Evolutionary conservation across 176 grass and related monocot genomes (phyloP).

Genomic region (Pharus latifolius): DNA sequence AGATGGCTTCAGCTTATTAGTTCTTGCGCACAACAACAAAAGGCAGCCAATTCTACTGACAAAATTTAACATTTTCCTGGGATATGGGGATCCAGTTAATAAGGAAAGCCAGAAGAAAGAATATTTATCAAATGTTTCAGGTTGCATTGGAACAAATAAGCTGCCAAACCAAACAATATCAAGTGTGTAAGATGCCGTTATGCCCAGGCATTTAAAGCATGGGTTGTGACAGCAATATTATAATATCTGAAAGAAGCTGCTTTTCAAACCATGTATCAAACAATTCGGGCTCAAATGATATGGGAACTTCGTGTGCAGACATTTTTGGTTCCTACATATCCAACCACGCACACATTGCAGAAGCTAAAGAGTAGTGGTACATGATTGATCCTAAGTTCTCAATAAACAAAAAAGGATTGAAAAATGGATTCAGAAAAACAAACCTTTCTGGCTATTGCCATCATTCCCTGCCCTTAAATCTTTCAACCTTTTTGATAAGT

Average conservation of each 20-base stretch:
- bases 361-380: neutral
- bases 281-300: neutral
- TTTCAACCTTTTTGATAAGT: constrained; percentile 69
- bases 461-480: constrained; percentile 71
- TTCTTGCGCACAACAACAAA: neutral
- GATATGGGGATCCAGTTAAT: neutral
- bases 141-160: neutral
- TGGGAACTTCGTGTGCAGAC: too few species aligned
- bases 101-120: neutral
- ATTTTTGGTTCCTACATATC: neutral
- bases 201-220: neutral
- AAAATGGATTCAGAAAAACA: neutral
- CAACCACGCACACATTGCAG: neutral
- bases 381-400: neutral
- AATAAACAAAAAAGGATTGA: neutral
- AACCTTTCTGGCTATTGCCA: constrained; percentile 90
- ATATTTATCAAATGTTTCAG: neutral
- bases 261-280: neutral
- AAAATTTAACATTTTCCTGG: neutral
- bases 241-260: neutral
- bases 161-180: neutral
- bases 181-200: neutral
- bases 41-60: neutral
- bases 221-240: neutral
- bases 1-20: neutral